Conservation (phyloP, 2,329 filamentous ascomycete genomes). For the Pestalotiopsis fici region DNA sequence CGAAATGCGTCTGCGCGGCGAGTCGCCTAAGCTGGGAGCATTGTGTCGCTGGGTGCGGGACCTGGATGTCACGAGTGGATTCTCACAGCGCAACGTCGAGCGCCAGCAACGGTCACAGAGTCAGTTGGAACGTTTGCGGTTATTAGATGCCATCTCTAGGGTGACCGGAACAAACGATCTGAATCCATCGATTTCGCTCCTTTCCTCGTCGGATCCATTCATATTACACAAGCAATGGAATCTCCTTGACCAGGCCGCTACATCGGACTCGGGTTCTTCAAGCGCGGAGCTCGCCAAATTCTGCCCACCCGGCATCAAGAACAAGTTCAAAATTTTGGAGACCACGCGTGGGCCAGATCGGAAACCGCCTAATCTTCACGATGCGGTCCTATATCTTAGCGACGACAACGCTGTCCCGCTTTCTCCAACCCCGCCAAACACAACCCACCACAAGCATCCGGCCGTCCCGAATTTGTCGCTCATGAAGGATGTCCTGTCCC, state of each 20-base stretch:
- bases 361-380: conserved; percentile 69
- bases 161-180: conserved; percentile 63
- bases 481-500: conserved; percentile 59
- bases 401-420: conserved; percentile 57
- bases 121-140: conserved; percentile 57
- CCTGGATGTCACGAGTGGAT: conserved; percentile 67
- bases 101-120: conserved; percentile 40
- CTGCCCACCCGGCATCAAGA: conserved; percentile 35
- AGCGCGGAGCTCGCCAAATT: conserved; percentile 54
- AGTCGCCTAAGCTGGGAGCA: conserved; percentile 68
- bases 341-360: conserved; percentile 59
- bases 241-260: conserved; percentile 41
- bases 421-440: conserved; percentile 40
- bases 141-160: conserved; percentile 65
- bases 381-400: conserved; percentile 65
- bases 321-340: conserved; percentile 59
- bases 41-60: conserved; percentile 74
- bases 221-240: conserved; percentile 64
- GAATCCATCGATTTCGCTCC: conserved; percentile 31
- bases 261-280: conserved; percentile 50
- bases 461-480: conserved; percentile 63
- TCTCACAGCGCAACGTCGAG: conserved; percentile 56
- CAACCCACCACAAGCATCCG: conserved; percentile 61
- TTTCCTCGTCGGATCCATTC: conserved; percentile 46
- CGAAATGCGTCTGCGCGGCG: conserved; percentile 68